Conservation (phyloP, 805 yeast species). For the Saturnispora zaruensis region DNA sequence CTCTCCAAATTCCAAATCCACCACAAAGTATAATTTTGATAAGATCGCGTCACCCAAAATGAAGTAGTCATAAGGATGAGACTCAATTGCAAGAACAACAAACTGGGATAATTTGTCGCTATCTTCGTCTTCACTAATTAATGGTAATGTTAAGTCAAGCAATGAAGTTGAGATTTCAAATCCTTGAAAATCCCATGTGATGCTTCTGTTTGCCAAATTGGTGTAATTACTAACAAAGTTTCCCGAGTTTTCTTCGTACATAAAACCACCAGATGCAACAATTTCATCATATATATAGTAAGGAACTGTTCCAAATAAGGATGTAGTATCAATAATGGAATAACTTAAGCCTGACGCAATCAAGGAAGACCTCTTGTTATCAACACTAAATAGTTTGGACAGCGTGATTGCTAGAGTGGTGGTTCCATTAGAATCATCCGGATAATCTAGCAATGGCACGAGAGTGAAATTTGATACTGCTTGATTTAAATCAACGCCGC, state of each 20-base stretch:
- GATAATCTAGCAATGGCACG: constrained; percentile 15
- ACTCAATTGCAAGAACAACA: constrained; percentile 35
- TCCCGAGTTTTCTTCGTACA: constrained; percentile 31
- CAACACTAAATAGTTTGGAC: constrained; percentile 28
- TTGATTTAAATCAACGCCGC: constrained; percentile 56
- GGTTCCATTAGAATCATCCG: constrained; percentile 25
- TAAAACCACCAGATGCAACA: constrained; percentile 31
- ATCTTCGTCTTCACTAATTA: constrained; percentile 1
- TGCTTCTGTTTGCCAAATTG: constrained; percentile 16
- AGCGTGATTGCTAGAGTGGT: constrained; percentile 40
- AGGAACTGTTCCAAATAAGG: constrained; percentile 41
- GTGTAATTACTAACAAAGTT: constrained; percentile 39
- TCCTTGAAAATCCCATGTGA: constrained; percentile 48
- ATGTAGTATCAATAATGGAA: constrained; percentile 45
- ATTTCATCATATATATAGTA: constrained; percentile 19
- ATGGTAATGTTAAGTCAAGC: constrained; percentile 10
- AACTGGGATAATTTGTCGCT: constrained; percentile 14
- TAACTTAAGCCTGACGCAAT: constrained; percentile 21
- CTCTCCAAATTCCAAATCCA: constrained; percentile 39
- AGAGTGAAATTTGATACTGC: constrained; percentile 33
- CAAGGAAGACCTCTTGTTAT: constrained; percentile 7
- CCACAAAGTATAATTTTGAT: constrained; percentile 43
- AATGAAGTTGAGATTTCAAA: constrained; percentile 41
- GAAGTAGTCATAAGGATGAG: constrained; percentile 27
- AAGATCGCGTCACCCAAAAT: constrained; percentile 48